These are phyloP conservation scores for Eimeria tenella DNA, from an alignment of 169 alveolate genomes.

Conservation along the genomic window DNA sequence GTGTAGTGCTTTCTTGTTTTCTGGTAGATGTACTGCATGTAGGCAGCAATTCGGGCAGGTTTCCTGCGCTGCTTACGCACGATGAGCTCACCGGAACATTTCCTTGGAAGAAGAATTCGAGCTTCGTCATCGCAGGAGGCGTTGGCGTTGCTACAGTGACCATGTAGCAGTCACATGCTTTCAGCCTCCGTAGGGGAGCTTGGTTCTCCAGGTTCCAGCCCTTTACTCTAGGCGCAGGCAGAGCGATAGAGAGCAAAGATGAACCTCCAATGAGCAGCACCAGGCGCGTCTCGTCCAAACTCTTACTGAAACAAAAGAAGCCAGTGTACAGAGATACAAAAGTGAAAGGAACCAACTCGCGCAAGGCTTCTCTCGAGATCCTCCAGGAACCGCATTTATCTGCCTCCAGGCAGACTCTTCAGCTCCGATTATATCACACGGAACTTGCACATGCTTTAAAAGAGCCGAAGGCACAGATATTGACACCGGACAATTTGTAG, in stretches of 20 bases:
- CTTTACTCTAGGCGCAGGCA: constrained; percentile 35
- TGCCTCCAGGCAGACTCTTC: too few species aligned
- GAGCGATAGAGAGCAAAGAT: constrained; percentile 35
- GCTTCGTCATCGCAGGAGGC: constrained; percentile 53
- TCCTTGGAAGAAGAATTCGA: constrained; percentile 58
- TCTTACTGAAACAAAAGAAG: constrained; percentile 2
- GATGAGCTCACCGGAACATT: constrained; percentile 28
- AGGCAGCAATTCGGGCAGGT: not conserved
- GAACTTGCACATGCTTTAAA: too few species aligned
- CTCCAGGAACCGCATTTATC: too few species aligned
- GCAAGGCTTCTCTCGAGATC: too few species aligned
- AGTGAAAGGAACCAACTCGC: not conserved
- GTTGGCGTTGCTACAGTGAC: not conserved
- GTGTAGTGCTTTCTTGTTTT: not conserved
- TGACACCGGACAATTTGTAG: too few species aligned
- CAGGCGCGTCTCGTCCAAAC: constrained; percentile 37
- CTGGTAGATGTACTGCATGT: too few species aligned
- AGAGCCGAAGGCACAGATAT: too few species aligned
- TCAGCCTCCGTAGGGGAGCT: constrained; percentile 51
- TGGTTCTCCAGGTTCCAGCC: constrained; percentile 59
- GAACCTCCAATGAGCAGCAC: constrained; percentile 41
- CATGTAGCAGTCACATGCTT: constrained; percentile 49
- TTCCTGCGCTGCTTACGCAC: not conserved
- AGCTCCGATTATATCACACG: too few species aligned
- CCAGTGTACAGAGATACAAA: not conserved